Percentiles rank a stretch among this genome's conserved stretches.
Conservation (phyloP, 1,284 basidiomycete genomes). For the Moniliella sp. region DNA sequence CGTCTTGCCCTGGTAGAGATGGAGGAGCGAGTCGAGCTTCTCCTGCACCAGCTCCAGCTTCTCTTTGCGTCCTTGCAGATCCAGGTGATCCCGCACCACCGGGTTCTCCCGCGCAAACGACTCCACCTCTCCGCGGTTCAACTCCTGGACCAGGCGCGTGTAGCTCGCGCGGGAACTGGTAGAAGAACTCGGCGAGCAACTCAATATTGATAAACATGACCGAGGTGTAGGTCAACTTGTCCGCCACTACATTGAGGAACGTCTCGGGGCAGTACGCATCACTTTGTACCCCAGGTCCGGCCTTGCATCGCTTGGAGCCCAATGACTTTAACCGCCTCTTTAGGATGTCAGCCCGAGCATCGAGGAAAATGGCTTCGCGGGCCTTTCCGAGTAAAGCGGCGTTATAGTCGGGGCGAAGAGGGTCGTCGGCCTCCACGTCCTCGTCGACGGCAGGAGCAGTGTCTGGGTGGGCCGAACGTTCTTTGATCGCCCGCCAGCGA, state of each 20-base stretch:
- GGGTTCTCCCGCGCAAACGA: slow-evolving; percentile 90
- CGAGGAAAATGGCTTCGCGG: slow-evolving; percentile 69
- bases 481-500: slow-evolving; percentile 11
- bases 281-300: slow-evolving; percentile 62
- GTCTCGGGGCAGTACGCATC: slow-evolving; percentile 83
- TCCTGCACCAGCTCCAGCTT: slow-evolving; percentile 68
- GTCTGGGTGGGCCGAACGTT: not conserved
- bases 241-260: slow-evolving; percentile 83
- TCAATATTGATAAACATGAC: slow-evolving; percentile 87
- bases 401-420: slow-evolving; percentile 45
- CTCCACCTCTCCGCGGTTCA: slow-evolving; percentile 62
- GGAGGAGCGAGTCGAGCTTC: slow-evolving; percentile 31
- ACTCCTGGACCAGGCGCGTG: slow-evolving; percentile 70
- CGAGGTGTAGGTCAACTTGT: slow-evolving; percentile 84
- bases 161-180: slow-evolving; percentile 98
- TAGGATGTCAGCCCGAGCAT: slow-evolving; percentile 57
- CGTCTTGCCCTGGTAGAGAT: slow-evolving; percentile 31
- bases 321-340: slow-evolving; percentile 63
- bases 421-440: slow-evolving; percentile 36
- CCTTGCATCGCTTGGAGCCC: slow-evolving; percentile 63
- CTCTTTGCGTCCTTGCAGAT: slow-evolving; percentile 84
- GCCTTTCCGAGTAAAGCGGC: slow-evolving; percentile 48
- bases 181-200: slow-evolving; percentile 90
- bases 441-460: slow-evolving; percentile 2
- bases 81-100: slow-evolving; percentile 59